Conservation (phyloP, 1,284 basidiomycete genomes). For the Wallemia ichthyophaga region DNA sequence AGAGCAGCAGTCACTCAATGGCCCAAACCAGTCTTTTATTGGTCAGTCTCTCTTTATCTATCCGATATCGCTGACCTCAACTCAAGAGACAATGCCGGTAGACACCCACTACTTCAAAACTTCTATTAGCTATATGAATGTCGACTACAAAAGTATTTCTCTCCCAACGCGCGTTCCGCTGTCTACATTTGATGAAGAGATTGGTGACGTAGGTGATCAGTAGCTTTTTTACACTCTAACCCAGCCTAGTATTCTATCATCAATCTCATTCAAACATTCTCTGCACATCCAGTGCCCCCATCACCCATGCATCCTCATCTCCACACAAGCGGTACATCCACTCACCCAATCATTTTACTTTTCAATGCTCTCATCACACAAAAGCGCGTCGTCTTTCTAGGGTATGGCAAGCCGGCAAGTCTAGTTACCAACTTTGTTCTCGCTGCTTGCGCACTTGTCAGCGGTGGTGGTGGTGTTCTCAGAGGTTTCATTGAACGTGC, state of each 20-base stretch:
- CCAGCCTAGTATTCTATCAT: conserved; percentile 59
- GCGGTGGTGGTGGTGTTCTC: conserved; percentile 56
- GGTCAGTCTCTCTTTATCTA: conserved; percentile 15
- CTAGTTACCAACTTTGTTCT: conserved; percentile 69
- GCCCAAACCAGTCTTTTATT: background rate
- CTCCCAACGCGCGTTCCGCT: conserved; percentile 64
- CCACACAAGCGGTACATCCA: conserved; percentile 64
- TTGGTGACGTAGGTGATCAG: conserved; percentile 47
- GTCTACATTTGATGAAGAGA: conserved; percentile 63
- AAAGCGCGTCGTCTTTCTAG: conserved; percentile 78
- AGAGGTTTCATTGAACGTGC: conserved; percentile 60
- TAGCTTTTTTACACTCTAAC: conserved; percentile 5
- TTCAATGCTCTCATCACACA: conserved; percentile 82
- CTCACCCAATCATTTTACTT: conserved; percentile 72
- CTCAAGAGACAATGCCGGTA: conserved; percentile 21
- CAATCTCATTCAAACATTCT: conserved; percentile 59
- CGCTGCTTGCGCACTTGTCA: conserved; percentile 68
- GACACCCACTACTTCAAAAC: conserved; percentile 88
- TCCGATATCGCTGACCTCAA: conserved; percentile 21
- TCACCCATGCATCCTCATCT: conserved; percentile 68
- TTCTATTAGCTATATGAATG: conserved; percentile 29
- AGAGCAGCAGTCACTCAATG: background rate
- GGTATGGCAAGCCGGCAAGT: conserved; percentile 53
- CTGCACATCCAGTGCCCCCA: conserved; percentile 23
- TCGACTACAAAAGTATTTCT: conserved; percentile 26